Percentiles rank a stretch among this genome's conserved stretches.
These are phyloP conservation scores for Jaltomata sinuosa DNA, from an alignment of 257 asterid genomes.

Conservation along the genomic window DNA sequence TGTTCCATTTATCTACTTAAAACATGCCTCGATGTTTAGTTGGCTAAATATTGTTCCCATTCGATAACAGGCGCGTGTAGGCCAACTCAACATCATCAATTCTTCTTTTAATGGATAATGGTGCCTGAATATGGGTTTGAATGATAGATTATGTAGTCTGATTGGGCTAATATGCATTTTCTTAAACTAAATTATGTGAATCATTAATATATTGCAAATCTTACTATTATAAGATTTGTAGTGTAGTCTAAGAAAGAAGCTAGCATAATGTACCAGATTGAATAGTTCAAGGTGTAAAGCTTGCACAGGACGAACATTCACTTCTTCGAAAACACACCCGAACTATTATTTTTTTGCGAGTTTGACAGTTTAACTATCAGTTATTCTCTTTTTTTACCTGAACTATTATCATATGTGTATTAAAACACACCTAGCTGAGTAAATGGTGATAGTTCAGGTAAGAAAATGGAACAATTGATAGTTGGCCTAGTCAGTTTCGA, in stretches of 20 bases:
- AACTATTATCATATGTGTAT: not conserved
- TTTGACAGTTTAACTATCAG: not conserved
- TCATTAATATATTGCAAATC: not conserved
- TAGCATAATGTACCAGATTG: not conserved
- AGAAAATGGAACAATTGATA: not conserved
- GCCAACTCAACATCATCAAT: not conserved
- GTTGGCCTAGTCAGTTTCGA: not conserved
- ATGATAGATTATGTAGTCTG: not conserved
- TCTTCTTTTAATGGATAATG: no score
- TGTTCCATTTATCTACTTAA: not conserved
- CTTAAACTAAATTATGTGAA: not conserved
- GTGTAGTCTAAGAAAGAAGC: not conserved
- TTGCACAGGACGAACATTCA: not conserved
- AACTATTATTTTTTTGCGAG: not conserved
- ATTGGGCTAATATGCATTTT: not conserved
- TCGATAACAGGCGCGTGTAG: not conserved
- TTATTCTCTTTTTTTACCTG: accelerated
- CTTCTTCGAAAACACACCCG: not conserved
- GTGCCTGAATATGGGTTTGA: not conserved
- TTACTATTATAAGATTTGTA: not conserved
- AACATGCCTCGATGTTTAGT: not conserved
- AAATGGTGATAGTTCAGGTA: not conserved
- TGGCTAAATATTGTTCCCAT: no score
- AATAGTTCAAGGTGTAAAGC: not conserved
- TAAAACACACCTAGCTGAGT: not conserved